Conservation (phyloP, 139 green algal genomes). For the Micractinium sp. region DNA sequence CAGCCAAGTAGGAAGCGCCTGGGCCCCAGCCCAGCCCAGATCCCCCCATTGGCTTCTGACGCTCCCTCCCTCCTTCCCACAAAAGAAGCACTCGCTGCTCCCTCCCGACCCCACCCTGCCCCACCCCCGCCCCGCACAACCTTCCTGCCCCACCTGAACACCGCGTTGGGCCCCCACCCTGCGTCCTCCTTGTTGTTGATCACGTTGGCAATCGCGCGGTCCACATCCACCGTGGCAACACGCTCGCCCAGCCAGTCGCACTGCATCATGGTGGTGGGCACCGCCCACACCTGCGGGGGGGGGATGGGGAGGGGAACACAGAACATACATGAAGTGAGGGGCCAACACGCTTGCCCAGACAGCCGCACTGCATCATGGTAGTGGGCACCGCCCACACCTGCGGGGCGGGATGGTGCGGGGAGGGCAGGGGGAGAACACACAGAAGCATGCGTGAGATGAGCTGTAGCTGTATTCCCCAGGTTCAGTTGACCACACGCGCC, state of each 20-base stretch:
- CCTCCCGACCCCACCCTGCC: not conserved
- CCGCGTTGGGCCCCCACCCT: slow-evolving; percentile 90
- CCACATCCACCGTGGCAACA: slow-evolving; percentile 89
- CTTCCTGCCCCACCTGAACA: slow-evolving; percentile 63
- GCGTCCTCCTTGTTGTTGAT: slow-evolving; percentile 88
- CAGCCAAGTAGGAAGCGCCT: too few species aligned
- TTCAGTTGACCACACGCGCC: too few species aligned
- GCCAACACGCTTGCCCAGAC: slow-evolving; percentile 92
- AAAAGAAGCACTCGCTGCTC: not conserved
- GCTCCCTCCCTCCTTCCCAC: not conserved
- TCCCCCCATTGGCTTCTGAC: too few species aligned
- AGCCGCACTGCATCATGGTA: slow-evolving; percentile 88
- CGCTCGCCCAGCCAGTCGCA: slow-evolving; percentile 94
- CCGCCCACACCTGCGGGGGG: slow-evolving; percentile 74
- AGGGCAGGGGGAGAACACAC: not conserved
- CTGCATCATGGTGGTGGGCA: slow-evolving; percentile 85
- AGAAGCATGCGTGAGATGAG: too few species aligned
- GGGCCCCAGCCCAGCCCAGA: too few species aligned
- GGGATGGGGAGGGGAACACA: not conserved
- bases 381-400: slow-evolving; percentile 86
- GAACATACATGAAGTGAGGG: slow-evolving; percentile 34
- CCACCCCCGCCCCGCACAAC: not conserved
- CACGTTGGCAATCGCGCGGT: slow-evolving; percentile 86
- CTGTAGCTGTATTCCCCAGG: too few species aligned
- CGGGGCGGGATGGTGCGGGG: not conserved